Evolutionary conservation across 164 flowering plant species (phyloP).

Genomic region (Vitis labrusca): DNA sequence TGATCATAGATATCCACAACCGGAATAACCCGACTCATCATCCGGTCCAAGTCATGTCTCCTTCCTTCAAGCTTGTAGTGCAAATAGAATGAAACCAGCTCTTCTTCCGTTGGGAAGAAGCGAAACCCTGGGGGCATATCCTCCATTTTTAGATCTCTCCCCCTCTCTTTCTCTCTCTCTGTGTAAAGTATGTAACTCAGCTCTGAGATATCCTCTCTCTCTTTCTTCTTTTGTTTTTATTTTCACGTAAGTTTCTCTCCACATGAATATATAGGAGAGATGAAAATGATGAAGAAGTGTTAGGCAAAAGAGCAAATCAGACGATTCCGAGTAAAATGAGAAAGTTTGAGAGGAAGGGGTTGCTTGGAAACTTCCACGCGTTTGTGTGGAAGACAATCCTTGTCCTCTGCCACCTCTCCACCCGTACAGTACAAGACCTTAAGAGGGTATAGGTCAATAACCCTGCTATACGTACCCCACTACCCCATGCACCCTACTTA

Average conservation of each 20-base stretch:
- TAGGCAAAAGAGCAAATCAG: background rate
- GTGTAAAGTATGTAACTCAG: no score
- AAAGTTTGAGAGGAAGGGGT: background rate
- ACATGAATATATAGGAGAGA: no score
- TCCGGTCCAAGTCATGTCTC: constrained; percentile 21
- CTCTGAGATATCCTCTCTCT: no score
- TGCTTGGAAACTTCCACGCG: constrained; percentile 19
- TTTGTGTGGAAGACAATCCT: constrained; percentile 4
- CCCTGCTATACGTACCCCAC: no score
- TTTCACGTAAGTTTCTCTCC: no score
- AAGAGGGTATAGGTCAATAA: no score
- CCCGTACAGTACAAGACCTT: no score
- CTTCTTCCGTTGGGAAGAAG: constrained; percentile 70
- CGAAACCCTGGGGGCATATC: constrained; percentile 47
- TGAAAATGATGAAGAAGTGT: no score
- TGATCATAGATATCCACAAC: constrained; percentile 37
- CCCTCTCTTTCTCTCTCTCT: background rate
- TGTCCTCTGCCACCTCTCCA: no score
- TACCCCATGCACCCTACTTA: no score
- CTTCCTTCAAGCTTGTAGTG: constrained; percentile 39
- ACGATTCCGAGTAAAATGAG: background rate
- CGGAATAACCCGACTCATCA: constrained; percentile 45
- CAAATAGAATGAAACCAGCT: constrained; percentile 53
- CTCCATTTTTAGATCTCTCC: constrained; percentile 13
- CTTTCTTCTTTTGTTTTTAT: no score